Base-by-base conservation (phyloP, 805 yeast species). In the Metahyphopichia silvanorum region DNA sequence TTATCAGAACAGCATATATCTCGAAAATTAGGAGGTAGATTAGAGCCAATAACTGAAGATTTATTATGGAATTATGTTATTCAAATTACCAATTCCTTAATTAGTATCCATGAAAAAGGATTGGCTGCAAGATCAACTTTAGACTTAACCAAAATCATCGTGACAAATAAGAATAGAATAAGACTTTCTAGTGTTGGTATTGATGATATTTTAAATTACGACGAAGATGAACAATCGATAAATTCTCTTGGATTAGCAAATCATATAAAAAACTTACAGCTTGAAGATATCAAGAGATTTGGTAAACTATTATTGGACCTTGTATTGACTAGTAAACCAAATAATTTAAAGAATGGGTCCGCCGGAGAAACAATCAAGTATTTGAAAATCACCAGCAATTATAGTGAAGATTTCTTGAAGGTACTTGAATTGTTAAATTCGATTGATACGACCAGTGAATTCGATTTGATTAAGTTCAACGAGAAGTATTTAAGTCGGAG, bases 41-140 rank as follows among this genome's bases (percentile, higher is more conserved):
- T 70, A 4, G 75, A 69, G 39, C 69, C 72, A 16, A 65, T 85
- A 2, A 77, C 82, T 0, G 88, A 82, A 50, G 74, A 76, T 6
- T 51, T 76, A 8, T 57, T 91, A 28, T 87, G 97, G 96, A 60
- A 65, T 21, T 86, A 87, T 46, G 56, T 84, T 32, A 71, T 80
- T 12, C 98, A 93, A 60, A 58, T 93, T 20, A 66, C 82, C 3
- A 73, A 75, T 45, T 96, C 89, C 0, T 50, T 86, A 16, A 58
- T 68, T n/a, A 68, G 74, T 4, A 70, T 82, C 10, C 97, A 91
- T 62, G 63, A 67, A 2, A 63, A 67, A n/a, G 76, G 76, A 0
- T 60, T 91, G 32, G 71, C 80, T 2, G 82, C 82, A 2, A 74
- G 91, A 31, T 42, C 58, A n/a, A 58, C 76, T 0, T 53, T 85